Evolutionary conservation across 2,329 filamentous ascomycete genomes (phyloP).

Genomic region (Rhexocercosporidium sp.): DNA sequence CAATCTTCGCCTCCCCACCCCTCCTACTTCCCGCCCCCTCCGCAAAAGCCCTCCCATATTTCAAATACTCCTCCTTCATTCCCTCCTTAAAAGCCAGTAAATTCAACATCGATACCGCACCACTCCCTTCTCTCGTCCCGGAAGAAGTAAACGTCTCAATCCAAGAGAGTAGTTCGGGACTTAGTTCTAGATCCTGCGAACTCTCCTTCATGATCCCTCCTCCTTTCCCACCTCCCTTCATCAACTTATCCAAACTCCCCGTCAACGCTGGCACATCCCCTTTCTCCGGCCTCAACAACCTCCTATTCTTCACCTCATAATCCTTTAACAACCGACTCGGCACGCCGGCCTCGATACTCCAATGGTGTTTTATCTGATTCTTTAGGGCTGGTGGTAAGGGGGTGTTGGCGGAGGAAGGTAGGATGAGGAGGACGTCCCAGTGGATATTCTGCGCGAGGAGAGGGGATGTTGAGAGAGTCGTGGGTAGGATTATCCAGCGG

Average conservation of each 20-base stretch:
- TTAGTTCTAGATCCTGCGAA: conserved; percentile 58
- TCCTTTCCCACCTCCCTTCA: conserved; percentile 23
- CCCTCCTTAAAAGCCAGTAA: conserved; percentile 60
- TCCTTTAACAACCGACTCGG: conserved; percentile 48
- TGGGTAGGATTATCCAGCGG: conserved; percentile 56
- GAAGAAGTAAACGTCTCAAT: conserved; percentile 46
- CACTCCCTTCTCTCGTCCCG: conserved; percentile 38
- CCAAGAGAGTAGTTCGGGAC: conserved; percentile 55
- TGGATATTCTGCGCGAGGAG: conserved; percentile 46
- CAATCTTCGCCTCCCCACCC: conserved; percentile 65
- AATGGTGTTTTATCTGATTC: conserved; percentile 40
- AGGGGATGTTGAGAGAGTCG: conserved; percentile 45
- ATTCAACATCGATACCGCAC: conserved; percentile 67
- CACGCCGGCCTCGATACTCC: conserved; percentile 48
- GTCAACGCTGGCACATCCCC: conserved; percentile 45
- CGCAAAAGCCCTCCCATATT: conserved; percentile 61
- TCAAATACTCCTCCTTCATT: conserved; percentile 57
- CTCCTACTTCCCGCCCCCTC: conserved; percentile 54
- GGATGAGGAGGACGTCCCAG: conserved; percentile 56
- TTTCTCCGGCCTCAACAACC: conserved; percentile 45
- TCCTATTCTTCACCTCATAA: conserved; percentile 46
- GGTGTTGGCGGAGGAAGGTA: conserved; percentile 39
- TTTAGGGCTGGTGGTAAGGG: conserved; percentile 40
- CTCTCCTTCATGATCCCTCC: conserved; percentile 39
- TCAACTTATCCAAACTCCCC: conserved; percentile 39